Evolutionary conservation across 2,329 filamentous ascomycete genomes (phyloP).

Genomic region (Beauveria sp.): DNA sequence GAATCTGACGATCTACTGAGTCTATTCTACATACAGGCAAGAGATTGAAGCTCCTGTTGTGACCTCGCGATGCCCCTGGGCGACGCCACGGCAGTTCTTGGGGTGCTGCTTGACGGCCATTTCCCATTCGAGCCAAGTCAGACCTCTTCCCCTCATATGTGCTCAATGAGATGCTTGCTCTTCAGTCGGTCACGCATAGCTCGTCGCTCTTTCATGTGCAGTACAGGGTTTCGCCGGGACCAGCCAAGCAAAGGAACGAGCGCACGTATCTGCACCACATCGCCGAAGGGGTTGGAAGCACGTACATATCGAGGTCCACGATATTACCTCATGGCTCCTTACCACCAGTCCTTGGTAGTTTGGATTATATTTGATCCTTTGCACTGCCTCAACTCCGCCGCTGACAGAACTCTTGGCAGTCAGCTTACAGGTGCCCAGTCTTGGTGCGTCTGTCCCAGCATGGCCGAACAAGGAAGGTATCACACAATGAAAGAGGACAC

Average conservation of each 20-base stretch:
- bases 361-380: not conserved
- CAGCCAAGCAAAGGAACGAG: too few relatives aligned
- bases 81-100: not conserved
- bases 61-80: not conserved
- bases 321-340: too few relatives aligned
- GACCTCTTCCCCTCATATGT: too few relatives aligned
- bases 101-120: not conserved
- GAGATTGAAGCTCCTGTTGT: not conserved
- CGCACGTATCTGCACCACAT: too few relatives aligned
- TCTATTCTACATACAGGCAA: not conserved
- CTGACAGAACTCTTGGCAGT: not conserved
- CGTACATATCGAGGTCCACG: too few relatives aligned
- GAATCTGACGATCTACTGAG: not conserved
- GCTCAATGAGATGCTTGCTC: not conserved
- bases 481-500: not conserved
- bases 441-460: not conserved
- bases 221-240: too few relatives aligned
- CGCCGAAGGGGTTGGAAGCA: too few relatives aligned
- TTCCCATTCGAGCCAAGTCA: not conserved
- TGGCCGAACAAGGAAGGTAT: not conserved
- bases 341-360: too few relatives aligned
- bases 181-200: not conserved
- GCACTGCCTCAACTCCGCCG: not conserved
- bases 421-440: not conserved
- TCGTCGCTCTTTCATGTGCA: too few relatives aligned